Evolutionary conservation across 208 protist species (phyloP), one percentile per base, ranked within the genome.

Genomic region (Naegleria gruberi): DNA sequence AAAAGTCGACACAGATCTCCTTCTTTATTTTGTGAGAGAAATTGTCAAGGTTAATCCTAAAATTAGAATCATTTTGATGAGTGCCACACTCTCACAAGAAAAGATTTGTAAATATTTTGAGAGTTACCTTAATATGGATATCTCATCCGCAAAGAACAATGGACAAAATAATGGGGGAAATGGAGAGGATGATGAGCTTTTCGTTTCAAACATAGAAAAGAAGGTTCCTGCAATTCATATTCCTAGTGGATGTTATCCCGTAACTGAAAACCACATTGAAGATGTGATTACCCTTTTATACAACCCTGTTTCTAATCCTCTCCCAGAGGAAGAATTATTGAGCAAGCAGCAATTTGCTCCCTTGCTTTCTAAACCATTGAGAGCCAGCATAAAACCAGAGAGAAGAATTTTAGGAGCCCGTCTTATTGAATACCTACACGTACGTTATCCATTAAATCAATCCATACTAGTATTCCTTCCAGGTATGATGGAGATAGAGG

Each of bases 401-500:
- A 23, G 51, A 41, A 40, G 23, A 87, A 74, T 17, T 42, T 23
- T 83, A 57, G 8, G 15, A 12, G 2, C 17, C 89, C 26, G 17
- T 30, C 34, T 55, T 41, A 55, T 57, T 41, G 34, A 34, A 30
- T 65, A 81, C 30, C 4, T 30, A 4, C 92, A 95, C n/a, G 95
- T 91, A 6, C 90, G 96, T 89, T 92, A 93, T 23, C 91, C 92
- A 43, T 95, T 99, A 93, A 96, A 98, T 82, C 93, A 95, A 42
- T 95, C 96, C 0, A 96, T 99, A 44, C 95, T 99, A 30, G 94
- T 99, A 45, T 99, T 99, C 93, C 91, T 99, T 45, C 97, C 97
- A 26, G 98, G 97, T 83, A 97, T 99, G 93, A 93, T 94, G 0
- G 97, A 99, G 90, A 99, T 99, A 30, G 92, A 95, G 85, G 92